Base-by-base conservation (phyloP, 805 yeast species). In the Candida coleopterorum region DNA sequence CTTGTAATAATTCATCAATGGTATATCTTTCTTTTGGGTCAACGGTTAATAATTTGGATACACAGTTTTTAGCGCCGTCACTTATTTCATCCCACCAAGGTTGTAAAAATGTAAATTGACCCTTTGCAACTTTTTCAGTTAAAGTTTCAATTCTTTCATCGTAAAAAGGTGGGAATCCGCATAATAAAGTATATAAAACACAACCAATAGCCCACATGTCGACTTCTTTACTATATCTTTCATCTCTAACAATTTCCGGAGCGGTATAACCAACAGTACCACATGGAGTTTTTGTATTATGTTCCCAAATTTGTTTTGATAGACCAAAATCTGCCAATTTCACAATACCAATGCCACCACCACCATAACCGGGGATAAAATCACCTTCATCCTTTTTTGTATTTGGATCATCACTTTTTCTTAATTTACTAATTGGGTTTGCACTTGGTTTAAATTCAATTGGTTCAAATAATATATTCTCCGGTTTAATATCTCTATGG, bases 161-260 rank as follows among this genome's bases (percentile, higher is more conserved):
- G 59, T 88, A 93, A 55, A 93, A 93, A 4, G 98, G 98, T 1
- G 98, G 98, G 62, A 93, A 93, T 3, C 98, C 98, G 64, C 97
- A 93, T 24, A 93, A 65, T 29, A 93, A 67, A 0, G 97, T 93
- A 55, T 93, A 93, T 38, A 93, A 63, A 0, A 93, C 96, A 63
- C 98, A 93, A 0, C 98, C 98, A 37, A 93, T 68, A 4, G 97
- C 97, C 98, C 98, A 93, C 93, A 93, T 86, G 57, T 93, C 98
- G 25, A 93, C 98, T 45, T 88, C 83, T 64, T 85, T 87, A 2
- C 96, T 85, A 55, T 93, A 93, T 32, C 80, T 73, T 64, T 89
- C 95, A 58, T 93, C 97, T 46, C 83, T 80, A 27, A 93, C 97
- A 48, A 93, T 90, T 60, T 93, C 98, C 0, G 98, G 98, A 0